Evolutionary conservation across 1,284 basidiomycete genomes (phyloP), one percentile per base, ranked within the genome.

Genomic region (Fomitopsis betulina): DNA sequence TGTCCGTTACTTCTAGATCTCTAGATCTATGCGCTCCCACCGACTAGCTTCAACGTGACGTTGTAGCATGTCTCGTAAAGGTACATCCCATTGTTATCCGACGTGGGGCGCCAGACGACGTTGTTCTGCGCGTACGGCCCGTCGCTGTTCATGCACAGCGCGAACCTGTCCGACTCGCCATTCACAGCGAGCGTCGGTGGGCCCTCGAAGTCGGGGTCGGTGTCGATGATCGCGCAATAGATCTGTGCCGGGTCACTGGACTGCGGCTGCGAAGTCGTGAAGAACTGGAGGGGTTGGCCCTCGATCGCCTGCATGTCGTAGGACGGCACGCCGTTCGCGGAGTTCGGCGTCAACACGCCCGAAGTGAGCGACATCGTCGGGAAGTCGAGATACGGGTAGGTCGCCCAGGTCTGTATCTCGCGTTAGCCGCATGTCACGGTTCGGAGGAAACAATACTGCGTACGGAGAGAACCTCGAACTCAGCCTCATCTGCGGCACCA

Each of bases 221-320:
- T 66, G 62, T 65, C 60, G n/a, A 67, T 67, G 50, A 68, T 62
- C 13, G 55, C 67, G 54, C 68, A 69, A 42, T 61, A 65, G 53
- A 62, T 62, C 45, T 57, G 64, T 17, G 58, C 59, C 2, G 62
- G 54, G 32, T 52, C 13, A 6, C 32, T 27, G 32, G 49, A 37
- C 12, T 63, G 64, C 10, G 60, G 37, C n/a, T 58, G 50, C 4
- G 39, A 15, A 59, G 58, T 62, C 39, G 60, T n/a, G 47, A 65
- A 43, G 54, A 66, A 68, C 40, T 35, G 37, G 21, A 60, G 61
- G 33, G 53, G 47, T 9, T 32, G 19, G 37, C 63, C 66, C 4
- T 53, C 56, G 23, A 59, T 30, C 21, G 66, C 62, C 25, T 43
- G 39, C 19, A 40, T 51, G 21, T 57, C 62, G 17, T 53, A 55